A percentile compares a stretch with the other conserved stretches of the same genome.
Conservation (phyloP, 2,329 filamentous ascomycete genomes). For the Leptodontidium sp. region DNA sequence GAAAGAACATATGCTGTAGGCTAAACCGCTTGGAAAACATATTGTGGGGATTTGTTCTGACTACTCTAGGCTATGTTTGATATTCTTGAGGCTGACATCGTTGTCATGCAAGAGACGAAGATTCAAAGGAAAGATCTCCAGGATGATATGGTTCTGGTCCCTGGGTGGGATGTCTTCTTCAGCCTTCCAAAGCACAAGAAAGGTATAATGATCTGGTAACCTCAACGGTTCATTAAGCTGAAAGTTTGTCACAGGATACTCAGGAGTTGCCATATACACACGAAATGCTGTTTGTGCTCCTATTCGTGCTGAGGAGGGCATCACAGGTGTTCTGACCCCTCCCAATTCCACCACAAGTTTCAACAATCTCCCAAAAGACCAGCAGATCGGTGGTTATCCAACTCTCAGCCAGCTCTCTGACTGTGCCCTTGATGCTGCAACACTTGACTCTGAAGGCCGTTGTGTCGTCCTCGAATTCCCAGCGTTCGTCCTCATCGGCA, state of each 20-base stretch:
- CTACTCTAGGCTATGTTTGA: constrained; percentile 84
- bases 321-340: constrained; percentile 80
- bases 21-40: not conserved
- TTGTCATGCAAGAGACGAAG: constrained; percentile 95
- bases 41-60: constrained; percentile 9
- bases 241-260: constrained; percentile 72
- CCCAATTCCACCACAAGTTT: constrained; percentile 77
- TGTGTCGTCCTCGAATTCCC: constrained; percentile 93
- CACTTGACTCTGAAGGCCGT: constrained; percentile 88
- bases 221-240: not conserved
- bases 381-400: constrained; percentile 91
- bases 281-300: constrained; percentile 86
- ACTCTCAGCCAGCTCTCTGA: constrained; percentile 70
- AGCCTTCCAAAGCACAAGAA: constrained; percentile 94
- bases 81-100: constrained; percentile 88
- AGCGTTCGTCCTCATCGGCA: constrained; percentile 90
- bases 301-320: constrained; percentile 91
- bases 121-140: constrained; percentile 91
- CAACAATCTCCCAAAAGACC: constrained; percentile 74
- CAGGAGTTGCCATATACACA: constrained; percentile 94
- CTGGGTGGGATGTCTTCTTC: constrained; percentile 96
- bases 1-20: constrained; percentile 72
- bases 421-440: constrained; percentile 70
- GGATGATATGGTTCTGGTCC: constrained; percentile 95
- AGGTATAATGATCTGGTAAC: constrained; percentile 58